Conservation (phyloP, 2,329 filamentous ascomycete genomes). For the Claviceps sp. region DNA sequence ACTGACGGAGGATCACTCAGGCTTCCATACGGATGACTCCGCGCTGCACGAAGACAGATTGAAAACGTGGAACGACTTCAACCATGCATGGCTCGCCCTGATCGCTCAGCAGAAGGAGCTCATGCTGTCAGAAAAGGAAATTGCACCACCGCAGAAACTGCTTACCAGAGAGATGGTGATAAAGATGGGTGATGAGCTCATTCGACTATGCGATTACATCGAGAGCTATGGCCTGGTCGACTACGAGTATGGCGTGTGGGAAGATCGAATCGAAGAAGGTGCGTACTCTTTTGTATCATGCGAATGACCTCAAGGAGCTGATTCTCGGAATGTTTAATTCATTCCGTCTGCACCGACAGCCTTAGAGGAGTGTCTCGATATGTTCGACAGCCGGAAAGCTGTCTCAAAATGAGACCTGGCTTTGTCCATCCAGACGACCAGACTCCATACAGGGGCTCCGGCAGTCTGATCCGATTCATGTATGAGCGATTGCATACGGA, state of each 20-base stretch:
- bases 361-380: constrained; percentile 5
- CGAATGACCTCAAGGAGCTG: background rate
- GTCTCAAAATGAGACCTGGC: background rate
- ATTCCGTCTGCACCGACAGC: background rate
- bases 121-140: constrained; percentile 44
- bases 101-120: constrained; percentile 76
- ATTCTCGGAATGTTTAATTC: background rate
- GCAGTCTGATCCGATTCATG: no score
- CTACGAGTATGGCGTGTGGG: constrained; percentile 94
- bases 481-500: no score
- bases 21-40: constrained; percentile 73
- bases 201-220: constrained; percentile 71
- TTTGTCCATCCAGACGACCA: no score
- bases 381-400: background rate
- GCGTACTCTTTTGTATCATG: constrained; percentile 20
- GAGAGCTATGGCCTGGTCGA: constrained; percentile 91
- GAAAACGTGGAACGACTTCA: constrained; percentile 87
- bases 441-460: no score
- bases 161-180: constrained; percentile 58
- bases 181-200: constrained; percentile 69
- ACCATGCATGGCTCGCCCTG: constrained; percentile 76
- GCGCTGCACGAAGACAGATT: constrained; percentile 62
- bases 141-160: constrained; percentile 45
- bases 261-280: constrained; percentile 82
- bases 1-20: constrained; percentile 19